A percentile compares a stretch with the other conserved stretches of the same genome.
Evolutionary conservation across 2,329 filamentous ascomycete species (phyloP).

Genomic region (Trichophyton equinum): DNA sequence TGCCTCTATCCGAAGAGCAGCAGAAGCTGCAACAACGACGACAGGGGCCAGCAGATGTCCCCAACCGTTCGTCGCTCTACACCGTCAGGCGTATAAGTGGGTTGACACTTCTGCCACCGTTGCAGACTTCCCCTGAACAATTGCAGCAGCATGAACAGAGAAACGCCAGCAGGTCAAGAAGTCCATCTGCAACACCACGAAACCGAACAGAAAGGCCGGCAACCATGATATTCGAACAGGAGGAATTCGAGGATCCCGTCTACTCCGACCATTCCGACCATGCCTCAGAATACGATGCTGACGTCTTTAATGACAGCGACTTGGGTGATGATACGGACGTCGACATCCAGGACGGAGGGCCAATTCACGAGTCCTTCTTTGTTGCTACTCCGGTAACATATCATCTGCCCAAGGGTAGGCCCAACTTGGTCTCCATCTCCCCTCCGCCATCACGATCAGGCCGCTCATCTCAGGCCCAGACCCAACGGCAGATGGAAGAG

Average conservation of each 20-base stretch:
- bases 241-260: conserved; percentile 9
- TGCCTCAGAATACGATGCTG: conserved; percentile 12
- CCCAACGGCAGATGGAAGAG: not conserved
- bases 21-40: not conserved
- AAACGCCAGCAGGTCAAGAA: conserved; percentile 1
- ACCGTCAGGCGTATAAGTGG: conserved; percentile 5
- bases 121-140: not conserved
- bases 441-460: conserved; percentile 2
- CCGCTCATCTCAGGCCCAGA: not conserved
- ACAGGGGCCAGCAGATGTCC: not conserved
- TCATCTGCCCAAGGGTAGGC: conserved; percentile 11
- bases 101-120: not conserved
- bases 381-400: conserved; percentile 14
- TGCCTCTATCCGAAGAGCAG: not conserved
- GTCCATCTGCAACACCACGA: not conserved
- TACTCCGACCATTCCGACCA: conserved; percentile 13
- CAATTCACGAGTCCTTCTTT: conserved; percentile 9
- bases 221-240: conserved; percentile 6
- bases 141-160: not conserved
- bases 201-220: not conserved
- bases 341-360: not conserved
- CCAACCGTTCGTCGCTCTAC: not conserved
- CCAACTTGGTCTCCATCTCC: conserved; percentile 13
- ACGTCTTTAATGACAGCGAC: not conserved
- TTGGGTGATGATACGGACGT: not conserved